Conservation (phyloP, 169 alveolate species). For the Eimeria necatrix region DNA sequence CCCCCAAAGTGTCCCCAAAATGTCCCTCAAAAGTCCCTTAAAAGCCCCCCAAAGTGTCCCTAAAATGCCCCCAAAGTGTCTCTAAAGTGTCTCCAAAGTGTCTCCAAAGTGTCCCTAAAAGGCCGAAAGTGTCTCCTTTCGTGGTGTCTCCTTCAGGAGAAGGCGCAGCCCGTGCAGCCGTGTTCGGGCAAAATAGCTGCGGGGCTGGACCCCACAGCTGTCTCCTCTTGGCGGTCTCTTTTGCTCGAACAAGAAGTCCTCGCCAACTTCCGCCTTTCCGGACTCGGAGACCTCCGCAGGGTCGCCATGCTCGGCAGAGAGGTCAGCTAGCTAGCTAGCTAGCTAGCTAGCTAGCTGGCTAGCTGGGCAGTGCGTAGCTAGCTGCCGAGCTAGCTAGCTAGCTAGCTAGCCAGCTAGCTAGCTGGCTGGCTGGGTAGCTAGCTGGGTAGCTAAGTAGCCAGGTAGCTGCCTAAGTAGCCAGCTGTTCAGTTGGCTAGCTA, state of each 20-base stretch:
- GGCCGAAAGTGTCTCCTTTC: no score
- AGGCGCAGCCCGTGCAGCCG: background rate
- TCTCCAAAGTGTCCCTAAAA: no score
- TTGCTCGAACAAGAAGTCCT: conserved; percentile 3
- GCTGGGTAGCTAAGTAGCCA: background rate
- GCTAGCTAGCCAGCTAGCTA: background rate
- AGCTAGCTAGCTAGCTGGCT: no score
- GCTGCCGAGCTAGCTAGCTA: background rate
- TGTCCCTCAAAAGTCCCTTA: no score
- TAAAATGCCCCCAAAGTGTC: no score
- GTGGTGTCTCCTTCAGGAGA: background rate
- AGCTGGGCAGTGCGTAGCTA: background rate
- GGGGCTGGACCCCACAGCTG: background rate
- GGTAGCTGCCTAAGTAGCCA: background rate
- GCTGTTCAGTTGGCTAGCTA: background rate
- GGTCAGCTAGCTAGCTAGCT: conserved; percentile 20
- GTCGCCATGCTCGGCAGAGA: conserved; percentile 49
- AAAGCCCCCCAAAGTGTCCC: no score
- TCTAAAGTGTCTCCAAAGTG: no score
- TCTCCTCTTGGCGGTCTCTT: background rate
- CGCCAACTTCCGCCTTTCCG: background rate
- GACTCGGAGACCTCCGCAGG: conserved; percentile 16
- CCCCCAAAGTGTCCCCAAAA: no score
- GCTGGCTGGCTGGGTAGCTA: background rate
- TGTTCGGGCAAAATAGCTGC: conserved; percentile 37